These are phyloP conservation scores for Aureobasidium sp. DNA, from an alignment of 2,329 filamentous ascomycete species.

Conservation along the genomic window DNA sequence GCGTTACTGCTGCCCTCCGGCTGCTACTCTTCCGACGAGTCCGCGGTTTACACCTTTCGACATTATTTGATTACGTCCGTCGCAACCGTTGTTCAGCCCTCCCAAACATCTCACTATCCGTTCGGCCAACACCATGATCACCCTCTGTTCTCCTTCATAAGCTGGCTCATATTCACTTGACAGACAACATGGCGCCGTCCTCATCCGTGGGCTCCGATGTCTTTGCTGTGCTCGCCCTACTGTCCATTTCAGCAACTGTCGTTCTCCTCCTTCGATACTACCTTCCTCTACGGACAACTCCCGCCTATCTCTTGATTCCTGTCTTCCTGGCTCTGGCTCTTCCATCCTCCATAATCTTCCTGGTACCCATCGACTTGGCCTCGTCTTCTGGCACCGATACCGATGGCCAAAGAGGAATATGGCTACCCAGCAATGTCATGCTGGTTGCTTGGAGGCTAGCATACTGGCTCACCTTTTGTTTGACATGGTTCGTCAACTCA, in stretches of 20 bases:
- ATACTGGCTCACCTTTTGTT: conserved; percentile 92
- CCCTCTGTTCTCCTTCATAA: neutral
- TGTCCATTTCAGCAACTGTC: conserved; percentile 66
- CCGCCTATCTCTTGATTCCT: conserved; percentile 79
- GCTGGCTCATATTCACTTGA: neutral
- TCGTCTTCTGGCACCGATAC: conserved; percentile 70
- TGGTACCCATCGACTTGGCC: conserved; percentile 92
- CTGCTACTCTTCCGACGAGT: neutral
- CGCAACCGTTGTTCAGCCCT: neutral
- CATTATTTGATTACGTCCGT: neutral
- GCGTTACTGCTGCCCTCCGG: no score
- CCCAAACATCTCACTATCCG: no score
- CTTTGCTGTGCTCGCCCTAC: conserved; percentile 65
- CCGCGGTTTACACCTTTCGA: neutral
- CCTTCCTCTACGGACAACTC: conserved; percentile 81
- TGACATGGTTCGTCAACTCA: conserved; percentile 65
- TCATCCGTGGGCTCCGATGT: conserved; percentile 70
- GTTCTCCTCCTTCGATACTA: conserved; percentile 83
- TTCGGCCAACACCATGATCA: neutral
- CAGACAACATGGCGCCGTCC: conserved; percentile 32
- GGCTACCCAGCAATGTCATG: conserved; percentile 70
- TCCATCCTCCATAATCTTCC: conserved; percentile 79
- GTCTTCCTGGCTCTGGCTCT: conserved; percentile 95
- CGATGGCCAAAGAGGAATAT: conserved; percentile 64
- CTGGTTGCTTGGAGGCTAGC: conserved; percentile 88